Evolutionary conservation across 345 rosid genomes (phyloP).

Genomic region (Sapria himalayana): DNA sequence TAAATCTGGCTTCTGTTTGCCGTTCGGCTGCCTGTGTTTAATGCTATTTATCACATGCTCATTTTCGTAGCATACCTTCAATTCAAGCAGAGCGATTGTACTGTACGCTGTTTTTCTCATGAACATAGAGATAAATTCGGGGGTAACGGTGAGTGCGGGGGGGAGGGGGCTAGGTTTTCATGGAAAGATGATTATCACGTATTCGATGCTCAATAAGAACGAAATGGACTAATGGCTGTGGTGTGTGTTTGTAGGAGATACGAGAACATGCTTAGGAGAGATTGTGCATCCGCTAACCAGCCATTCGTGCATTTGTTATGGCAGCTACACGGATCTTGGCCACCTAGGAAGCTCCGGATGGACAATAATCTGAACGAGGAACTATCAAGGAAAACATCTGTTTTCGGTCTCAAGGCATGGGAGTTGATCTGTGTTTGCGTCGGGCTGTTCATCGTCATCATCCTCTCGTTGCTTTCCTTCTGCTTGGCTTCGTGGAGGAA

Average conservation of each 20-base stretch:
- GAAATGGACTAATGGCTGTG: not conserved
- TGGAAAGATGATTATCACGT: not conserved
- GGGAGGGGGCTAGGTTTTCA: not conserved
- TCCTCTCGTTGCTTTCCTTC: slow-evolving; percentile 50
- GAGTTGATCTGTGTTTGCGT: slow-evolving; percentile 62
- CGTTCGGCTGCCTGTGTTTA: too few species aligned
- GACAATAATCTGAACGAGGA: slow-evolving; percentile 39
- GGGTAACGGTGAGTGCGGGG: too few species aligned
- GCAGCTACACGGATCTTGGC: slow-evolving; percentile 15
- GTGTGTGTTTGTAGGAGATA: not conserved
- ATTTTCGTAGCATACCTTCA: too few species aligned
- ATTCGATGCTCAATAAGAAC: not conserved
- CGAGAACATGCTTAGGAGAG: not conserved
- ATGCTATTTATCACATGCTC: too few species aligned
- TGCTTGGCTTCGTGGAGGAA: slow-evolving; percentile 55
- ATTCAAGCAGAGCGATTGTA: too few species aligned
- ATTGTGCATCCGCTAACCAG: slow-evolving; percentile 6
- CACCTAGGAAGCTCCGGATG: slow-evolving; percentile 21
- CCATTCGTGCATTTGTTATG: slow-evolving; percentile 7
- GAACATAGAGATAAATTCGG: too few species aligned
- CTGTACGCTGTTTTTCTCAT: too few species aligned
- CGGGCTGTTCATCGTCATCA: slow-evolving; percentile 41
- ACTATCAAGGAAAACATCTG: slow-evolving; percentile 41
- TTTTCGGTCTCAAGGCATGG: slow-evolving; percentile 74
- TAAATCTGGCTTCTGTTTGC: not conserved